Evolutionary conservation across 2,329 filamentous ascomycete genomes (phyloP).

Genomic region (Rosellinia necatrix): DNA sequence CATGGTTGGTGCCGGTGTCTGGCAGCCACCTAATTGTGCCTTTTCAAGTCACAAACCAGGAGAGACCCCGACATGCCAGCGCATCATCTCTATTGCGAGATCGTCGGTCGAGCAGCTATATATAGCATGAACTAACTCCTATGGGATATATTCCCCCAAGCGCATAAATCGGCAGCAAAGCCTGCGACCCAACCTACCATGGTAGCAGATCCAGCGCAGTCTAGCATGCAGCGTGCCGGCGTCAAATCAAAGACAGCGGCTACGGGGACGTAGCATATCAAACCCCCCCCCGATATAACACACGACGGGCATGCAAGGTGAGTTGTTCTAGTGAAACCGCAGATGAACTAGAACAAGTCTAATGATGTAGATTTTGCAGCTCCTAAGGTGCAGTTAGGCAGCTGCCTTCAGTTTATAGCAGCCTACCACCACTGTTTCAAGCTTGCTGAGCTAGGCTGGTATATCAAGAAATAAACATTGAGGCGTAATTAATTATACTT

Average conservation of each 20-base stretch:
- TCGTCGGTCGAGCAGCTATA: conserved; percentile 58
- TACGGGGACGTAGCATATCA: not conserved
- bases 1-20: conserved; percentile 46
- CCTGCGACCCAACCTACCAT: not conserved
- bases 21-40: conserved; percentile 34
- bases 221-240: not conserved
- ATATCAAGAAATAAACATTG: not conserved
- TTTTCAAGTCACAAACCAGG: conserved; percentile 37
- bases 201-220: not conserved
- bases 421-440: not conserved
- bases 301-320: not conserved
- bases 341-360: not conserved
- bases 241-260: not conserved
- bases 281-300: not conserved
- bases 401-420: too few relatives aligned
- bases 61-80: conserved; percentile 52
- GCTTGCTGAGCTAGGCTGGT: too few relatives aligned
- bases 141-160: not conserved
- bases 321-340: not conserved
- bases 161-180: not conserved
- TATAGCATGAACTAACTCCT: conserved; percentile 50
- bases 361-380: not conserved
- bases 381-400: not conserved
- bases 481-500: too few relatives aligned
- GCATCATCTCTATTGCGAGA: conserved; percentile 59